Base-by-base conservation (phyloP, 208 protist genomes). In the Wallacemonas rigidus region DNA sequence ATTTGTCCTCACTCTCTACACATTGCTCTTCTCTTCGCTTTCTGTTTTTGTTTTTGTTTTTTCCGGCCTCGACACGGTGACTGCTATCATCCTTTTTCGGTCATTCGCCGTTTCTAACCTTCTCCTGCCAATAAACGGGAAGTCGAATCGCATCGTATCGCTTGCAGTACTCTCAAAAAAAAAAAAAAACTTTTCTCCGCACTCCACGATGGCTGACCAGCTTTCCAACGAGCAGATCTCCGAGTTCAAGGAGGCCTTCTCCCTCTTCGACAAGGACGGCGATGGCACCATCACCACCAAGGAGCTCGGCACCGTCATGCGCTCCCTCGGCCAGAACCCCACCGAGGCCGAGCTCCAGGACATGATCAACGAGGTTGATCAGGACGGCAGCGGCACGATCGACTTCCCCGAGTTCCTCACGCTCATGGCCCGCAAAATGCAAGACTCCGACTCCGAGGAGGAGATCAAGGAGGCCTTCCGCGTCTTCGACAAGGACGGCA, bases 171-270 rank as follows among this genome's bases (percentile, higher is more conserved):
- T 58, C 47, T 38, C 7, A 2, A 69, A 61, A 73, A 53, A 79
- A 58, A 75, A 1, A 57, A 40, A 60, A 26, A 26, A 26, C 26
- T 0, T 57, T 43, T 26, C 1, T 63, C 62, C 41, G 1, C 17
- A n/a, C 35, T 26, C 14, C 12, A 36, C 12, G 6, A 92, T 92
- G 87, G 85, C 86, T 69, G 82, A 96, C 63, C 83, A 98, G 78
- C 86, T 99, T 62, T 96, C 98, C 57, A 97, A 99, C 86, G 98
- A 99, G 88, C 98, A 99, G 85, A 98, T 99, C 72, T 97, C 95
- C 62, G 99, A 99, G 88, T 99, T 99, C 92, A 99, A 99, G 92
- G 99, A 99, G 90, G 99, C 99, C 35, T 99, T 99, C 94, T 98
- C 96, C 61, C 93, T 99, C 35, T 99, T 99, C 55, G 98, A 99